Base-by-base conservation (phyloP, 805 yeast species). In the Candida chauliodis region DNA sequence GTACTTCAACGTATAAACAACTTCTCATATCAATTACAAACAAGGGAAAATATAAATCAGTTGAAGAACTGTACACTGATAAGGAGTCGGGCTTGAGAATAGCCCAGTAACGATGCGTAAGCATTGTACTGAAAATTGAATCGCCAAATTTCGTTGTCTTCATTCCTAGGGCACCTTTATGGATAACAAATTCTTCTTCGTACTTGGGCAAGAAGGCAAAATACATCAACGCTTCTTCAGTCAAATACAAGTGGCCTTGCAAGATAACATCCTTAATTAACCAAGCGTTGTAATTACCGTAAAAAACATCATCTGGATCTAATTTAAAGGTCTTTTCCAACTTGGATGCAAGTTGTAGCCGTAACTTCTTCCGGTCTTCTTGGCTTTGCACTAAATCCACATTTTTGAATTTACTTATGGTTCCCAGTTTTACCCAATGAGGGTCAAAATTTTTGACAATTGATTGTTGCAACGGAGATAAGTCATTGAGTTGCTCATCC, bases 181-280 rank as follows among this genome's bases (percentile, higher is more conserved):
- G 66, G 9, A 68, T 48, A 4, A 49, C 41, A 24, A 42, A 36
- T 23, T 49, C 47, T 2, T 63, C 55, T 34, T 56, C 66, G 34
- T 55, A 63, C 16, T 75, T 73, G 0, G 97, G 96, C 8, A 91
- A 58, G 48, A 78, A 79, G 0, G 96, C 93, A 61, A 83, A 83
- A 53, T 86, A 91, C 30, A 87, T 61, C 5, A 90, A 54, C 44
- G 76, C 76, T 11, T 71, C 63, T 30, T 67, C 59, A 1, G 97
- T 89, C 18, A 91, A 58, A 49, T 84, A 84, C 13, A 89, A 57
- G 50, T 84, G 90, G 2, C 98, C 98, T 58, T 88, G 96, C 18
- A 89, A 62, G 19, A 91, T 63, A 0, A 90, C 93, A 50, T 86
- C 95, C 43, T 80, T 76, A 41, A 88, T 66, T 25, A 90, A 64